Base-by-base conservation (phyloP, 2,329 filamentous ascomycete species). In the Fusarium anguioides region DNA sequence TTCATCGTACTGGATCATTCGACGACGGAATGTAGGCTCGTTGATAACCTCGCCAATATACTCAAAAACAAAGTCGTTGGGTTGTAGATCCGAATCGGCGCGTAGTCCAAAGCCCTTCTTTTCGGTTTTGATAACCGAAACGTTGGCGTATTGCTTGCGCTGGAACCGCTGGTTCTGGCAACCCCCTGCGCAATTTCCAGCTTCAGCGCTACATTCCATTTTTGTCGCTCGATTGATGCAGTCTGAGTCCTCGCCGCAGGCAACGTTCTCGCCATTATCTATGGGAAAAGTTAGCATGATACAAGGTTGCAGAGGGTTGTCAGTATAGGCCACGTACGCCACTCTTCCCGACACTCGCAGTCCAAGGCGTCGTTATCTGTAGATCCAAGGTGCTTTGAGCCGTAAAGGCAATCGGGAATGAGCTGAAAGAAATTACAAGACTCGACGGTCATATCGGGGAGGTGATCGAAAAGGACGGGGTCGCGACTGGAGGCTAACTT, bases 1-100 rank as follows among this genome's bases (percentile, higher is more conserved):
- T 45, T 96, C 87, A 75, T 97, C 94, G 79, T 99, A 99, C 74
- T 96, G 91, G 36, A 93, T 82, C 89, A 96, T 97, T 64, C 96
- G 93, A 59, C 89, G 89, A 55, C 94, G 91, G 76, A 98, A 98
- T 12, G 91, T 91, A 27, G 88, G 86, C 80, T 99, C 95, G 73
- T 96, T 95, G 77, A 99, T 97, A 72, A 98, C 96, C 80, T 99
- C 96, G 72, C 96, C 96, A 72, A 99, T 95, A 78, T 99, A 99
- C 81, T 99, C 96, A 77, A 93, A 98, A 72, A 99, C 93, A 76
- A 99, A 97, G 75, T 97, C 93, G 76, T 97, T 89, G 21, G 92
- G 84, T 66, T 90, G 86, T 64, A 99, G 83, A 68, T 94, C 85
- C 40, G 83, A 81, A 79, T 98, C 91, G 55, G 94, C 88, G 57